Evolutionary conservation across 192 early-diverging fungal species (phyloP), one percentile per base, ranked within the genome.

Genomic region (Linnemannia exigua): DNA sequence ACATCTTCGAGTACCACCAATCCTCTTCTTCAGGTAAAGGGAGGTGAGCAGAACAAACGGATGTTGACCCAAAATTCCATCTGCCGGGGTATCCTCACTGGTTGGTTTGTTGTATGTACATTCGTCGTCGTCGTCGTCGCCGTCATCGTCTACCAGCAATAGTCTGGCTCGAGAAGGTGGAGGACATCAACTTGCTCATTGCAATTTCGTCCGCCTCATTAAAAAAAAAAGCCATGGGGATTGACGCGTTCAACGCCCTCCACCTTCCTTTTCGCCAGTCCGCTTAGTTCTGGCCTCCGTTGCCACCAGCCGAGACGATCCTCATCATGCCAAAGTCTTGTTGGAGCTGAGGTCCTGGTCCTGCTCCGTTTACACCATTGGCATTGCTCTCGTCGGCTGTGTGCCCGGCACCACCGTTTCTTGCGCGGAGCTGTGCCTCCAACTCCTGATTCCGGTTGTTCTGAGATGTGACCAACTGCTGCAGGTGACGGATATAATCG

Each of bases 401-500:
- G 35, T 36, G 7, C 68, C 37, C 68, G 19, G 68, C 71, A 20
- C 71, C 67, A 5, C 33, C 37, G 71, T 72, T 72, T 68, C 54
- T 75, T 31, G 74, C 69, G 9, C 80, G 84, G 66, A 86, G 84
- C 66, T 86, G 84, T 6, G 90, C 81, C 81, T 97, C 97, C 5
- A 98, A 90, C 86, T 97, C 95, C 71, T 90, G 90, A 77, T 93
- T 90, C 22, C 95, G 93, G 38, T 89, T 91, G 47, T 82, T 88
- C 87, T 95, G 94, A 52, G 89, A 89, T 69, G 91, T 90, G 16
- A 95, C 91, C 72, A 92, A 85, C 58, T 91, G 88, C 79, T 97
- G 91, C 76, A 98, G 88, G 74, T 95, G 94, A 37, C 93, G 91
- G 78, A 99, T 97, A 79, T 98, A 97, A 47, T 99, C 98, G 33